Percentiles rank a stretch among this genome's conserved stretches.
phyloP scores from a whole-genome alignment of 2,329 filamentous ascomycete genomes.

The Emergomyces africanus region DNA sequence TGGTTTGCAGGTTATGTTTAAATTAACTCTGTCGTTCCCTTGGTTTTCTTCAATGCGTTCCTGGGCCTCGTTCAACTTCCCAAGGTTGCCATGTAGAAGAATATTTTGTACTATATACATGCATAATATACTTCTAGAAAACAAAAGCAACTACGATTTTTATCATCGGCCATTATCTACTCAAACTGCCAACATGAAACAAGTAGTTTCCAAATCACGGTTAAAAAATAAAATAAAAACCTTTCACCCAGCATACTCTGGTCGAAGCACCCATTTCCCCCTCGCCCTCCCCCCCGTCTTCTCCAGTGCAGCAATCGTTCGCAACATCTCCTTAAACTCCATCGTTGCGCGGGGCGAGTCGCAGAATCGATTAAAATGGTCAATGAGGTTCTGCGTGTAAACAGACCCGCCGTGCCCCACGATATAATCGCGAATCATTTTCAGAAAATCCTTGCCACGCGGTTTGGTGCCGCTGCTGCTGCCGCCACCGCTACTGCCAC shows the following conservation, averaged over 20 bases:
- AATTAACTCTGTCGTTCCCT: neutral
- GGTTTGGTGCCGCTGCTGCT: constrained; percentile 15
- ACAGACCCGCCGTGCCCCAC: constrained; percentile 63
- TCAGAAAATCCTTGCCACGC: constrained; percentile 50
- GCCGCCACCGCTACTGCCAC: too few species aligned
- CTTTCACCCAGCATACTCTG: constrained; percentile 35
- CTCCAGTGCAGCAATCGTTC: constrained; percentile 61
- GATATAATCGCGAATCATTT: constrained; percentile 68
- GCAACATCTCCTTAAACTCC: constrained; percentile 72
- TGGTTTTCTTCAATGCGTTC: neutral
- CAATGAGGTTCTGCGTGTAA: constrained; percentile 72
- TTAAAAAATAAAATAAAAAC: neutral
- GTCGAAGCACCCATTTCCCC: constrained; percentile 47
- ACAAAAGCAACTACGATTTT: neutral
- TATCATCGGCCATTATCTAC: neutral
- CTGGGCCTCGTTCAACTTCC: too few species aligned
- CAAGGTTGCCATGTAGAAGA: too few species aligned
- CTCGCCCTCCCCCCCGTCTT: constrained; percentile 36
- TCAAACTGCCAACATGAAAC: neutral
- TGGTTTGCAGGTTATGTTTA: neutral
- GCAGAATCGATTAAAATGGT: constrained; percentile 79
- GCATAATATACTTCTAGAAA: neutral
- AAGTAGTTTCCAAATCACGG: neutral
- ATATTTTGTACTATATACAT: neutral
- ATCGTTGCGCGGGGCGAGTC: constrained; percentile 53